A percentile compares a stretch with the other conserved stretches of the same genome.
phyloP scores from a whole-genome alignment of 1,284 basidiomycete species.

The Microbotryum scabiosae region DNA sequence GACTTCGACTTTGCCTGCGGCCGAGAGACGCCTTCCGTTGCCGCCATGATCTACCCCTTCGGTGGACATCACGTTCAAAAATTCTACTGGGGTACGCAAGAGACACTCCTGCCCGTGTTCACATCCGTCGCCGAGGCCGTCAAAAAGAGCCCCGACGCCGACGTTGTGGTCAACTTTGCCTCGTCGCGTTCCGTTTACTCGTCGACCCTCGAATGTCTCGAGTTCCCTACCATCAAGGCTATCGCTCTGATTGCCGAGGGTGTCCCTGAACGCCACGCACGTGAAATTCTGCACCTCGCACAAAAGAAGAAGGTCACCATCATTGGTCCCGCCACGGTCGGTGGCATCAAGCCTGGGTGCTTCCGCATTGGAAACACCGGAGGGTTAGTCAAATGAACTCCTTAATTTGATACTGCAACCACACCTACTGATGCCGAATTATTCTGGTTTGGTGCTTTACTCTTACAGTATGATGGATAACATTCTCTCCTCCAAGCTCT shows the following conservation, averaged over 20 bases:
- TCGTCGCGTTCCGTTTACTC: slow-evolving; percentile 89
- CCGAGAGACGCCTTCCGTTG: slow-evolving; percentile 82
- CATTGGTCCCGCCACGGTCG: slow-evolving; percentile 96
- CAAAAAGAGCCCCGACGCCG: slow-evolving; percentile 91
- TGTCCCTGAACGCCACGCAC: slow-evolving; percentile 94
- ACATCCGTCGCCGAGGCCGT: slow-evolving; percentile 86
- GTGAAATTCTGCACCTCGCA: slow-evolving; percentile 89
- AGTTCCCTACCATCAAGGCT: slow-evolving; percentile 60
- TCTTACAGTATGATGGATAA: slow-evolving; percentile 92
- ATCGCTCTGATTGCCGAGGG: slow-evolving; percentile 97
- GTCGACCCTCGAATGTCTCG: slow-evolving; percentile 83
- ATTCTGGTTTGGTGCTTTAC: slow-evolving; percentile 11
- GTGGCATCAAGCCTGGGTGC: slow-evolving; percentile 99
- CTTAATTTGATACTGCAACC: background rate
- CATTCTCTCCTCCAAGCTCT: slow-evolving; percentile 96
- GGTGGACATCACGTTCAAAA: slow-evolving; percentile 99
- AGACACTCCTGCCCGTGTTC: slow-evolving; percentile 96
- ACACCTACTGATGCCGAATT: slow-evolving; percentile 4
- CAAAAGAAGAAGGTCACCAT: slow-evolving; percentile 81
- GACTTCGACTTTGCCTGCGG: slow-evolving; percentile 99
- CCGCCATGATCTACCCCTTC: slow-evolving; percentile 99
- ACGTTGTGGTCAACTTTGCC: slow-evolving; percentile 98
- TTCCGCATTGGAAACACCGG: slow-evolving; percentile 99
- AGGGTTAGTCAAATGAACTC: slow-evolving; percentile 50
- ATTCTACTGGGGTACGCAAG: slow-evolving; percentile 93